Evolutionary conservation across 176 grass and related monocot species (phyloP).

Genomic region (Aegilops tauschii): DNA sequence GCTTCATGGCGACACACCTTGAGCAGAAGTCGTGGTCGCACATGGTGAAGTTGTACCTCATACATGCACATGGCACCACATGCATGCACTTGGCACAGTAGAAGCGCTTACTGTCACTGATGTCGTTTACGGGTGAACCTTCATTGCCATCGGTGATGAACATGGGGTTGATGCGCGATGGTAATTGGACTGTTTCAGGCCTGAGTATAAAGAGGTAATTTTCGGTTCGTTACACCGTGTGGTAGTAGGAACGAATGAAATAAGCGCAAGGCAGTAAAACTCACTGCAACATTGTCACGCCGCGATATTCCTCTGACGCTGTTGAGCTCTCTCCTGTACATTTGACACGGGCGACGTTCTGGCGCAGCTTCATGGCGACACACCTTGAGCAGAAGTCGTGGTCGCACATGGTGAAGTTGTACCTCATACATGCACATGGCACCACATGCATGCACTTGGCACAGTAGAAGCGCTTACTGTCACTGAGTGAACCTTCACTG

Average conservation of each 20-base stretch:
- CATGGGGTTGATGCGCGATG: no score
- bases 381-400: not conserved
- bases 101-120: not conserved
- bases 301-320: not conserved
- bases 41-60: not conserved
- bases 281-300: no score
- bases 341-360: not conserved
- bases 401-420: not conserved
- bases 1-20: no score
- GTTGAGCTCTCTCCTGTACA: not conserved
- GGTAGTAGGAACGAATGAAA: not conserved
- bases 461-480: not conserved
- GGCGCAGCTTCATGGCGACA: not conserved
- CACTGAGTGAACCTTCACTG: not conserved
- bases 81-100: not conserved
- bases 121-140: not conserved
- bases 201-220: not conserved
- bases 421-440: not conserved
- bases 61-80: not conserved
- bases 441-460: not conserved
- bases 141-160: not conserved
- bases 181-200: not conserved
- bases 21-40: no score
- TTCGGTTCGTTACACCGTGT: not conserved
- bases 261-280: not conserved